Evolutionary conservation across 2,329 filamentous ascomycete species (phyloP).

Genomic region (Huntiella decipiens): DNA sequence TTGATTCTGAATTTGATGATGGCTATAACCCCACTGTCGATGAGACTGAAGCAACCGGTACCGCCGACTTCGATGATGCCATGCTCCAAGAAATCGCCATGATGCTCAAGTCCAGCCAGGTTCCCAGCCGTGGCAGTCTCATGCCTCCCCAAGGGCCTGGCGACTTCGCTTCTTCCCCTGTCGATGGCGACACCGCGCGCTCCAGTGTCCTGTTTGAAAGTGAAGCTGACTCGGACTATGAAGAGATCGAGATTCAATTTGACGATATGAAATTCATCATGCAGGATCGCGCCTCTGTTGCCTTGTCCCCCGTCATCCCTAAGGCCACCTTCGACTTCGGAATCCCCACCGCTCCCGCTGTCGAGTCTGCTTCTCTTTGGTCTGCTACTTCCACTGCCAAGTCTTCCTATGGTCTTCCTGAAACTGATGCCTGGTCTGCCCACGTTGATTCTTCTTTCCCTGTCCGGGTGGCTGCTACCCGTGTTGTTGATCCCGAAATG

Average conservation of each 20-base stretch:
- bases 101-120: slow-evolving; percentile 30
- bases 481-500: slow-evolving; percentile 2
- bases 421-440: slow-evolving; percentile 2
- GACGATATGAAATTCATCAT: slow-evolving; percentile 6
- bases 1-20: slow-evolving; percentile 18
- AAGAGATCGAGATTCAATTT: slow-evolving; percentile 12
- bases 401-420: slow-evolving; percentile 3
- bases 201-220: slow-evolving; percentile 13
- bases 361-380: not conserved
- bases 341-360: not conserved
- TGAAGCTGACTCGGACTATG: slow-evolving; percentile 16
- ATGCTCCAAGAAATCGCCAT: slow-evolving; percentile 46
- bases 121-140: slow-evolving; percentile 28
- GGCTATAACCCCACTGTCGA: slow-evolving; percentile 18
- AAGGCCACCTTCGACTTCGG: not conserved
- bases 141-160: slow-evolving; percentile 19
- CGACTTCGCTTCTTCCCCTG: slow-evolving; percentile 10
- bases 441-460: not conserved
- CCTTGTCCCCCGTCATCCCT: slow-evolving; percentile 2
- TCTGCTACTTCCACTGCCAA: not conserved
- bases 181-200: not conserved
- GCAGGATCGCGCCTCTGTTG: slow-evolving; percentile 9
- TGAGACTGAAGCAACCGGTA: slow-evolving; percentile 20
- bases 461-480: not conserved
- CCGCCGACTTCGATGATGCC: slow-evolving; percentile 34